A percentile compares a stretch with the other conserved stretches of the same genome.
Evolutionary conservation across 768 basidiomycete species (phyloP).

Genomic region (Chlorophyllum brunneum): DNA sequence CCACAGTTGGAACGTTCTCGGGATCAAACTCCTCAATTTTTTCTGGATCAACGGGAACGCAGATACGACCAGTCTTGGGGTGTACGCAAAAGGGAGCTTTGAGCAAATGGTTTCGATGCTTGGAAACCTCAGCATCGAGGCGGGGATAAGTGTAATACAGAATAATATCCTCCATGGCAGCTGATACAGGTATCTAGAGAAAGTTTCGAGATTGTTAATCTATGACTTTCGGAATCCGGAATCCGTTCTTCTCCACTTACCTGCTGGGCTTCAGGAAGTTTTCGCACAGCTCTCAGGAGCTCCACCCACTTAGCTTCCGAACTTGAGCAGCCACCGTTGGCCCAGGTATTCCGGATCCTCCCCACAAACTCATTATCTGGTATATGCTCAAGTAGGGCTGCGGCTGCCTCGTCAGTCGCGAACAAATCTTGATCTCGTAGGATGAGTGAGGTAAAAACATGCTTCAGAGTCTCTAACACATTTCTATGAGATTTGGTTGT

Average conservation of each 20-base stretch:
- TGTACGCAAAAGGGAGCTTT: slow-evolving; percentile 98
- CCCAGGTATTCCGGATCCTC: slow-evolving; percentile 57
- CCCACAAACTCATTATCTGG: slow-evolving; percentile 55
- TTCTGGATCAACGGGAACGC: slow-evolving; percentile 84
- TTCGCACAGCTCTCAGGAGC: background rate
- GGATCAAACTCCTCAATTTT: slow-evolving; percentile 82
- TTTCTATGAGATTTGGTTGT: slow-evolving; percentile 27
- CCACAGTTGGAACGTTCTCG: slow-evolving; percentile 79
- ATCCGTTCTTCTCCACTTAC: background rate
- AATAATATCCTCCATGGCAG: slow-evolving; percentile 80
- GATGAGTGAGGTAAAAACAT: slow-evolving; percentile 62
- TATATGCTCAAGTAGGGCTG: slow-evolving; percentile 68
- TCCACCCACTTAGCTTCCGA: background rate
- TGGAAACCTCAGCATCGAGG: slow-evolving; percentile 95
- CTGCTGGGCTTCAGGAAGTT: background rate
- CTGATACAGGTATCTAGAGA: slow-evolving; percentile 24
- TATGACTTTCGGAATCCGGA: too few species aligned
- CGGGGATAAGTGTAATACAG: slow-evolving; percentile 95
- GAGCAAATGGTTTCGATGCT: slow-evolving; percentile 94
- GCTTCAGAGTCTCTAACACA: slow-evolving; percentile 46
- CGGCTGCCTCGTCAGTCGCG: slow-evolving; percentile 61
- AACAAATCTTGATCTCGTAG: slow-evolving; percentile 87
- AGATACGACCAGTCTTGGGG: slow-evolving; percentile 93
- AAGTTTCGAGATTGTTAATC: background rate
- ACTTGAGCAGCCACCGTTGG: slow-evolving; percentile 47